Evolutionary conservation across 192 early-diverging fungal species (phyloP).

Genomic region (Backusella morwellensis): DNA sequence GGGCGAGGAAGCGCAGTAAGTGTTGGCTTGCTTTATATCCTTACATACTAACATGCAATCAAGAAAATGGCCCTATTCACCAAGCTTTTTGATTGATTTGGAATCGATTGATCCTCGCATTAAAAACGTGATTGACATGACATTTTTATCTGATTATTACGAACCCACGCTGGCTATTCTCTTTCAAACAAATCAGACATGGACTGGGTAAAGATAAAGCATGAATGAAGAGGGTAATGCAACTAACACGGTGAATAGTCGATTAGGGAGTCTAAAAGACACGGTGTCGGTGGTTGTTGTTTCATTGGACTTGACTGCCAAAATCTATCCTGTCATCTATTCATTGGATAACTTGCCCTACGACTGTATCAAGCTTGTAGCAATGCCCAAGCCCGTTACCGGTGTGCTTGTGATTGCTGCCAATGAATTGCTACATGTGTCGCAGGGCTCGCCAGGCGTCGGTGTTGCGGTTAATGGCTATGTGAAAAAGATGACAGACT

Average conservation of each 20-base stretch:
- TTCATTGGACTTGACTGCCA: slow-evolving; percentile 79
- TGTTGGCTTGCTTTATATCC: neutral
- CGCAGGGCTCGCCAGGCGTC: slow-evolving; percentile 80
- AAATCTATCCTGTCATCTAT: slow-evolving; percentile 81
- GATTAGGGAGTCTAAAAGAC: slow-evolving; percentile 29
- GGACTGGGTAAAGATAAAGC: slow-evolving; percentile 71
- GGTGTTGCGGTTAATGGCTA: slow-evolving; percentile 76
- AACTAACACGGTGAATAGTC: neutral
- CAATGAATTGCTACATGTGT: slow-evolving; percentile 82
- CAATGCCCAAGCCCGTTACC: slow-evolving; percentile 81
- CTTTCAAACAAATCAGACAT: slow-evolving; percentile 82
- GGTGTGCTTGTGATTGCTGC: slow-evolving; percentile 80
- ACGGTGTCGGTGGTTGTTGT: slow-evolving; percentile 55
- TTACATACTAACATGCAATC: neutral
- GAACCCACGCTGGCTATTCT: slow-evolving; percentile 94
- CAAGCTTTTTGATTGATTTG: slow-evolving; percentile 75
- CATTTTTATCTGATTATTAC: slow-evolving; percentile 86
- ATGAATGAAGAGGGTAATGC: neutral
- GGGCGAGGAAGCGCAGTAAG: slow-evolving; percentile 51
- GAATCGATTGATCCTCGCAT: slow-evolving; percentile 56
- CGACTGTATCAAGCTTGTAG: slow-evolving; percentile 67
- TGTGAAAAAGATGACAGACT: slow-evolving; percentile 44
- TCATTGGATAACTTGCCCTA: slow-evolving; percentile 76
- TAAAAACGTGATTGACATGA: slow-evolving; percentile 84
- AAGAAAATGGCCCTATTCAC: slow-evolving; percentile 60